Evolutionary conservation across 768 basidiomycete genomes (phyloP).

Genomic region (Dioszegia hungarica): DNA sequence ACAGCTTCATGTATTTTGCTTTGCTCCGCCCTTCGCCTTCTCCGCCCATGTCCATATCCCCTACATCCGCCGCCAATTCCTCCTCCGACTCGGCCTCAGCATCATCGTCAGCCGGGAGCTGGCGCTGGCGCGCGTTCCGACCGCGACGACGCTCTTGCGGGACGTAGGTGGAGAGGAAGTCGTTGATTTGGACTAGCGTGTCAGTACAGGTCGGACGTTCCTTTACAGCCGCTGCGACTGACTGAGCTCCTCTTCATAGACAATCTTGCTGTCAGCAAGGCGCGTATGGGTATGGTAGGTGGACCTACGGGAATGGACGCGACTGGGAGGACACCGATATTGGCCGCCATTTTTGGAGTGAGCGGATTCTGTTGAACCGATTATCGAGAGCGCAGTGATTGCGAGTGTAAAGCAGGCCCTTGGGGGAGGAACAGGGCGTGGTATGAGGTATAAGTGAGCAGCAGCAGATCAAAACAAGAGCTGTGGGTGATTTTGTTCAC

Average conservation of each 20-base stretch:
- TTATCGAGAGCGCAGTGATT: no score
- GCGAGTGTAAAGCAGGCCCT: no score
- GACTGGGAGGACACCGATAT: slow-evolving; percentile 35
- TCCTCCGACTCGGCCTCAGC: slow-evolving; percentile 36
- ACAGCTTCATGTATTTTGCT: slow-evolving; percentile 46
- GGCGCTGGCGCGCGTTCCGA: slow-evolving; percentile 3
- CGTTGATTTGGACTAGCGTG: slow-evolving; percentile 28
- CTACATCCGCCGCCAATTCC: slow-evolving; percentile 59
- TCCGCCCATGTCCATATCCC: slow-evolving; percentile 56
- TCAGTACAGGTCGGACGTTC: background rate
- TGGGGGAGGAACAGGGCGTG: no score
- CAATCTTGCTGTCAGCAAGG: slow-evolving; percentile 18
- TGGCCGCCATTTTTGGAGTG: slow-evolving; percentile 11
- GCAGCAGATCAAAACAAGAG: no score
- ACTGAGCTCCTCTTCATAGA: slow-evolving; percentile 34
- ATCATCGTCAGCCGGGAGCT: slow-evolving; percentile 38
- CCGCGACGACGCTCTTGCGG: slow-evolving; percentile 16
- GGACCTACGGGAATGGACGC: slow-evolving; percentile 27
- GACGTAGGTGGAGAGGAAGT: slow-evolving; percentile 40
- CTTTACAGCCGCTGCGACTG: background rate
- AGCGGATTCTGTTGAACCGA: no score
- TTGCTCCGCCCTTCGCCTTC: slow-evolving; percentile 24
- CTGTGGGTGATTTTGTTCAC: no score
- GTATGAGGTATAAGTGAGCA: no score
- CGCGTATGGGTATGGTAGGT: background rate